These are phyloP conservation scores for Potentilla sterilis DNA, from an alignment of 306 rosid genomes.

Conservation along the genomic window DNA sequence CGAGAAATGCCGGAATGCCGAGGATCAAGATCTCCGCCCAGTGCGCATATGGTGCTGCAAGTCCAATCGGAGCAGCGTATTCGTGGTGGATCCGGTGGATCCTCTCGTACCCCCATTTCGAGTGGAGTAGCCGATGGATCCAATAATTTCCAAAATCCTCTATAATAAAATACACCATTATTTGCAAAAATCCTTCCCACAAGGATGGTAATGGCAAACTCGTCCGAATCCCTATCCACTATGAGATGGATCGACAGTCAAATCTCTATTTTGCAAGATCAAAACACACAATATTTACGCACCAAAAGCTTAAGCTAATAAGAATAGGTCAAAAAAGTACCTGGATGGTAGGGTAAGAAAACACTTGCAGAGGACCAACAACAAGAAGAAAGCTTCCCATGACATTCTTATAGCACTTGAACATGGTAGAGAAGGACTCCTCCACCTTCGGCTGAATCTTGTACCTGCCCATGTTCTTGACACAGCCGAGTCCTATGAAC, in stretches of 20 bases:
- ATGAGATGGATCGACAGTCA: neutral
- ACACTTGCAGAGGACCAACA: slow-evolving; percentile 47
- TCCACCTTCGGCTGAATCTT: slow-evolving; percentile 51
- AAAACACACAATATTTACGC: neutral
- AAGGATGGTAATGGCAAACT: slow-evolving; percentile 47
- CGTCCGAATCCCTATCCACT: slow-evolving; percentile 56
- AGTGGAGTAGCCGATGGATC: slow-evolving; percentile 54
- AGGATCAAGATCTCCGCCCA: slow-evolving; percentile 57
- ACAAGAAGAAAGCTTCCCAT: slow-evolving; percentile 42
- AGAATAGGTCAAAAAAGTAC: slow-evolving; percentile 14
- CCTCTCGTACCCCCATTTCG: slow-evolving; percentile 49
- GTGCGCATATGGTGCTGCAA: slow-evolving; percentile 65
- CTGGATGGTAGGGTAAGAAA: slow-evolving; percentile 51
- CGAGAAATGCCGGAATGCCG: slow-evolving; percentile 51
- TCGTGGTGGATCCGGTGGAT: slow-evolving; percentile 68
- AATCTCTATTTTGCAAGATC: neutral
- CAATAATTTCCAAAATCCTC: slow-evolving; percentile 59
- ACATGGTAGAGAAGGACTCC: slow-evolving; percentile 35
- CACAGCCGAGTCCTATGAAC: slow-evolving; percentile 34
- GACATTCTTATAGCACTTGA: slow-evolving; percentile 49
- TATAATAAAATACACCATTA: slow-evolving; percentile 41
- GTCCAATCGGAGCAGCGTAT: slow-evolving; percentile 51
- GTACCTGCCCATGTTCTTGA: slow-evolving; percentile 34
- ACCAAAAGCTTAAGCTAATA: neutral
- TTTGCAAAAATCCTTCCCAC: slow-evolving; percentile 39